A percentile compares a stretch with the other conserved stretches of the same genome.
Conservation (phyloP, 768 basidiomycete genomes). For the Grammothele lineata region DNA sequence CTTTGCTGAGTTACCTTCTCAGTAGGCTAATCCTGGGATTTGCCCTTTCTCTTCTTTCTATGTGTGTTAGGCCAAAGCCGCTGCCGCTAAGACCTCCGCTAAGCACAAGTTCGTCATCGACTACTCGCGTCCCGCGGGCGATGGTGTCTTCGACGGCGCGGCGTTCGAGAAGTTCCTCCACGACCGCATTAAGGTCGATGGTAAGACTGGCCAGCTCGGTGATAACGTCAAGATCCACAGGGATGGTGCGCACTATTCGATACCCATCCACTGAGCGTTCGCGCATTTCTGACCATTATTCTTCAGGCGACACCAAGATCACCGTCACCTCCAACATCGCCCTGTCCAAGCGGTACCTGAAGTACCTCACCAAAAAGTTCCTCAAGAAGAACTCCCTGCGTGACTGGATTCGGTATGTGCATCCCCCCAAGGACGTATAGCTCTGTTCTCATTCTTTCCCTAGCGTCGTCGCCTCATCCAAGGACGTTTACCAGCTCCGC, state of each 20-base stretch:
- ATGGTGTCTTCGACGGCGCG: constrained; percentile 57
- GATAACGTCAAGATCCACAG: constrained; percentile 84
- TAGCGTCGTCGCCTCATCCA: constrained; percentile 88
- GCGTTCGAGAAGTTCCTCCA: constrained; percentile 86
- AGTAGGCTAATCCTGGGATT: constrained; percentile 72
- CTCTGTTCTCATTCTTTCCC: background rate
- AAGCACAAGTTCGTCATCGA: constrained; percentile 84
- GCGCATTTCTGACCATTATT: background rate
- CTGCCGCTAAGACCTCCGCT: constrained; percentile 46
- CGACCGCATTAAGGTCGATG: constrained; percentile 91
- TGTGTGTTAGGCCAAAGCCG: constrained; percentile 51
- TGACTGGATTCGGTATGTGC: constrained; percentile 86
- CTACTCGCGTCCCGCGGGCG: constrained; percentile 76
- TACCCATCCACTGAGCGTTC: background rate
- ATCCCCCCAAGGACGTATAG: constrained; percentile 1
- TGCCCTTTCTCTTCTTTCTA: constrained; percentile 25
- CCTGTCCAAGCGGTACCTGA: constrained; percentile 96
- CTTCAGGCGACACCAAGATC: constrained; percentile 74
- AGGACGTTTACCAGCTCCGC: constrained; percentile 90
- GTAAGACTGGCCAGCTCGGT: constrained; percentile 87
- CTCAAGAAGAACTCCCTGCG: constrained; percentile 95
- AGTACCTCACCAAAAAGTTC: constrained; percentile 99
- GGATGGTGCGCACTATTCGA: constrained; percentile 54
- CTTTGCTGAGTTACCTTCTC: constrained; percentile 92
- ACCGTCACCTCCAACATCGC: constrained; percentile 82